Evolutionary conservation across 257 asterid species (phyloP).

Genomic region (Penstemon eatonii): DNA sequence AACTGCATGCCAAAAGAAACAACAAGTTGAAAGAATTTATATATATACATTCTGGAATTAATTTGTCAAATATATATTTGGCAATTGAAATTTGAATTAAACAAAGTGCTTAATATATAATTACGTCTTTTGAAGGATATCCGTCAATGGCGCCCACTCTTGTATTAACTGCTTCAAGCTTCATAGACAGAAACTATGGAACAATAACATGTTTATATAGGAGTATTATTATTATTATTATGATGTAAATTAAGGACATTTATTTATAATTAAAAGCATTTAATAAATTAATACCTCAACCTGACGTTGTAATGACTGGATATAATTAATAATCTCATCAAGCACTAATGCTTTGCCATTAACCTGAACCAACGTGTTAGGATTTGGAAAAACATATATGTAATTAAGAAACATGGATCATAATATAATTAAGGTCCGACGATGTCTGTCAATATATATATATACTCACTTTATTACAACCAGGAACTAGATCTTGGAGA

Average conservation of each 20-base stretch:
- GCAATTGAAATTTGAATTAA: background rate
- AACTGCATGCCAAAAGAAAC: conserved; percentile 44
- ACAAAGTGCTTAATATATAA: conserved; percentile 44
- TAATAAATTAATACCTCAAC: conserved; percentile 59
- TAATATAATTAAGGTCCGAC: background rate
- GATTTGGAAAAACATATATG: conserved; percentile 4
- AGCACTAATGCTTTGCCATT: conserved; percentile 87
- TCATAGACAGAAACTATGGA: conserved; percentile 83
- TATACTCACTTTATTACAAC: conserved; percentile 59
- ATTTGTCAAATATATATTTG: background rate
- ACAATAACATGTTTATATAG: conserved; percentile 2
- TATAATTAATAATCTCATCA: conserved; percentile 85
- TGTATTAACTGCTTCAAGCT: conserved; percentile 89
- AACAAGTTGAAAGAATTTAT: background rate
- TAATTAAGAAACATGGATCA: conserved; percentile 13
- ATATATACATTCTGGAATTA: background rate
- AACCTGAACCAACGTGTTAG: conserved; percentile 49
- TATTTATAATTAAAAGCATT: no score
- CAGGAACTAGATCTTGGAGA: conserved; percentile 70
- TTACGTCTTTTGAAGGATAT: conserved; percentile 72
- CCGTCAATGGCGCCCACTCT: conserved; percentile 59
- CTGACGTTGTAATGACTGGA: conserved; percentile 84
- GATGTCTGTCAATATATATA: conserved; percentile 7
- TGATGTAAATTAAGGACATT: no score
- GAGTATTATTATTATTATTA: no score